Evolutionary conservation across 176 grass and related monocot species (phyloP).

Genomic region (Musa schizocarpa): DNA sequence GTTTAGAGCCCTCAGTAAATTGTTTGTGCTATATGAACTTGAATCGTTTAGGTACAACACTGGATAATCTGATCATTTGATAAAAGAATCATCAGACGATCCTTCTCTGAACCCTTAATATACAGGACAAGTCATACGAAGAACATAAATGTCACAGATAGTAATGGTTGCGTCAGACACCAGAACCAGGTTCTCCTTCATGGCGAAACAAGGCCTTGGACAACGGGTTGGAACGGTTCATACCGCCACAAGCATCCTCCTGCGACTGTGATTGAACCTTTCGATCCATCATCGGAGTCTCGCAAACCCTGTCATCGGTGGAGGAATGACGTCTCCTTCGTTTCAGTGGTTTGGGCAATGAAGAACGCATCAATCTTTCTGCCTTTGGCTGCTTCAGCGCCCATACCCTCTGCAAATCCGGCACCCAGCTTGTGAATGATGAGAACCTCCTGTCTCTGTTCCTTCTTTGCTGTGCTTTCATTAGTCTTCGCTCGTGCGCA

Average conservation of each 20-base stretch:
- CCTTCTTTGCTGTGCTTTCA: slow-evolving; percentile 51
- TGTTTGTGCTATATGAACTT: no score
- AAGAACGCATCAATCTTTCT: slow-evolving; percentile 17
- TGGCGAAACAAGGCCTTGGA: slow-evolving; percentile 61
- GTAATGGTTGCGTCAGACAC: background rate
- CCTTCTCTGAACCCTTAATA: no score
- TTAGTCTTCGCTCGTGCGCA: slow-evolving; percentile 28
- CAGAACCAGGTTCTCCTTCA: slow-evolving; percentile 28
- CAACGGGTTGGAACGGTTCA: slow-evolving; percentile 22
- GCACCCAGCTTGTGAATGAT: slow-evolving; percentile 85
- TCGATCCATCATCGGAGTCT: slow-evolving; percentile 56
- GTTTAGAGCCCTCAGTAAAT: no score
- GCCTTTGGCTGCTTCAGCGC: slow-evolving; percentile 59
- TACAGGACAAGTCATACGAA: no score
- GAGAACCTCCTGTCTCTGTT: slow-evolving; percentile 57
- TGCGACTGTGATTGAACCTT: slow-evolving; percentile 1
- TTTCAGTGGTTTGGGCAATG: slow-evolving; percentile 22
- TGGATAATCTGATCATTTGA: no score
- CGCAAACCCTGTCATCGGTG: slow-evolving; percentile 49
- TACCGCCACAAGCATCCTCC: background rate
- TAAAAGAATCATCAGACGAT: no score
- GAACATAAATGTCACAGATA: no score
- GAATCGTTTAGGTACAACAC: no score
- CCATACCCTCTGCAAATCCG: slow-evolving; percentile 74
- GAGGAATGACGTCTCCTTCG: slow-evolving; percentile 29